Base-by-base conservation (phyloP, 2,329 filamentous ascomycete genomes). In the Colletotrichum camelliae region DNA sequence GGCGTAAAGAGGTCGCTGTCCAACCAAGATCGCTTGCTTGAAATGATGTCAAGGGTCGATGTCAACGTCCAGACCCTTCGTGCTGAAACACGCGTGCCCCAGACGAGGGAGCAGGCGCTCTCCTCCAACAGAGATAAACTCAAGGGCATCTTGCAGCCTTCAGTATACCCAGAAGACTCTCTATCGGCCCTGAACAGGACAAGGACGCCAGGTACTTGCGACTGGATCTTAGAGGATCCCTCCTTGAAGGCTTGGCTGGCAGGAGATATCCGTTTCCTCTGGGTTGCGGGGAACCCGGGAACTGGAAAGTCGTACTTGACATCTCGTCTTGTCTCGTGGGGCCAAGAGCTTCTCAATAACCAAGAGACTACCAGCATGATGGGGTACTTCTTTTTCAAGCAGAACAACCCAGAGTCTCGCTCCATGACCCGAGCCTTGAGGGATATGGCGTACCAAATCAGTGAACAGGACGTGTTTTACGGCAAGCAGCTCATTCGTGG, bases 311-410 rank as follows among this genome's bases (percentile, higher is more conserved):
- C 86, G 0, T 89, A 84, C 72, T 77, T 89, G 2, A 83, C 86
- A 4, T 83, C 87, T 1, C 83, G 82, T n/a, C 81, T 89, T 8
- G 84, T 89, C n/a, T 78, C 83, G 2, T 88, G 80, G 83, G 80
- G 78, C n/a, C 79, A 78, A 5, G 81, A 83, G n/a, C 81, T 83
- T 31, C 80, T 82, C n/a, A 74, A 74, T 21, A 68, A 78, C 16
- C 60, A 78, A 35, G 69, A 77, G 8, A 57, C 77, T 2, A 77
- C 72, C 13, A 64, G 37, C 16, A 80, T 83, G 13, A 78, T 85
- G n/a, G 87, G 82, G 1, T 89, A 88, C 79, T 88, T 88, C 70
- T 89, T 87, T 79, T 88, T 89, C 79, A 85, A 87, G 31, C 85
- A 87, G 67, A 87, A 87, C 74, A 86, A 87, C 69, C 86, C 87